Evolutionary conservation across 225 moss, liverwort and hornwort genomes (phyloP).

Genomic region (Rhytidiadelphus loreus): DNA sequence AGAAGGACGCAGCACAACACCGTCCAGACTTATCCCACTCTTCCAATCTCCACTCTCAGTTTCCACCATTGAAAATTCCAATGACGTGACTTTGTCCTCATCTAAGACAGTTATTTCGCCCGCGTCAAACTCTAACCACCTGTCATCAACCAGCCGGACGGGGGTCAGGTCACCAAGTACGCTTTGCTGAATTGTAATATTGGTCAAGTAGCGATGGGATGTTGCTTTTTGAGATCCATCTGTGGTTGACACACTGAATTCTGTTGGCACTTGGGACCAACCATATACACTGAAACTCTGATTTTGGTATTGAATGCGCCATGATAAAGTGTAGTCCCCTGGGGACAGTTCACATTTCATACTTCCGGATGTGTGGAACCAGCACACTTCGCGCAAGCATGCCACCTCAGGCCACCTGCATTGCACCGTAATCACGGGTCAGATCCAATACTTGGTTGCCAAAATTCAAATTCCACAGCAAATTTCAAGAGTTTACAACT

Average conservation of each 20-base stretch:
- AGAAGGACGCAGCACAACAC: slow-evolving; percentile 19
- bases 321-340: slow-evolving; percentile 34
- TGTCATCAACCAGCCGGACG: slow-evolving; percentile 9
- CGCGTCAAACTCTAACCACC: slow-evolving; percentile 24
- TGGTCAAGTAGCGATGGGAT: slow-evolving; percentile 9
- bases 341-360: slow-evolving; percentile 20
- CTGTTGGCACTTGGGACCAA: not conserved
- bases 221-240: slow-evolving; percentile 6
- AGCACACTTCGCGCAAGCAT: slow-evolving; percentile 7
- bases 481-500: not conserved
- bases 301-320: slow-evolving; percentile 9
- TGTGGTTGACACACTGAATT: slow-evolving; percentile 5
- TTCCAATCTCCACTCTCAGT: slow-evolving; percentile 1
- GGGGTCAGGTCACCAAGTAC: slow-evolving; percentile 5
- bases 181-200: not conserved
- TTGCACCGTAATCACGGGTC: not conserved
- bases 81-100: not conserved
- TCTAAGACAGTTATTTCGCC: slow-evolving; percentile 11
- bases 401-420: slow-evolving; percentile 47
- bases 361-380: slow-evolving; percentile 20
- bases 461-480: not conserved
- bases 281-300: not conserved
- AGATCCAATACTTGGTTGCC: not conserved
- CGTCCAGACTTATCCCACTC: slow-evolving; percentile 7
- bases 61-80: slow-evolving; percentile 21